These are phyloP conservation scores for Ceratobasidium sp. DNA, from an alignment of 1,284 basidiomycete genomes.

Conservation along the genomic window DNA sequence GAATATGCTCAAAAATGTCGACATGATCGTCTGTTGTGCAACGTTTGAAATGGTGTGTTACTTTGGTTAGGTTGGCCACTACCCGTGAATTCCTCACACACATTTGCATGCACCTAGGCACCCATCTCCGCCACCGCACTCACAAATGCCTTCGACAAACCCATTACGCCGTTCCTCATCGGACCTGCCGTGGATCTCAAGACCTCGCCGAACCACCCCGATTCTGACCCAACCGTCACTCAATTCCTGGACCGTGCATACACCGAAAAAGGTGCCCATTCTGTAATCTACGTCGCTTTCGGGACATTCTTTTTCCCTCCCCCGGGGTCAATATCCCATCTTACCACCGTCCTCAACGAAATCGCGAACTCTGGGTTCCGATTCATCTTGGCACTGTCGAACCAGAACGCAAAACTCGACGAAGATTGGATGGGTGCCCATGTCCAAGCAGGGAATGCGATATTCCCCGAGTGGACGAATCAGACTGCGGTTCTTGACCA, in stretches of 20 bases:
- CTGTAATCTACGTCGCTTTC: constrained; percentile 34
- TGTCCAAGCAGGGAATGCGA: not conserved
- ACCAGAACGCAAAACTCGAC: not conserved
- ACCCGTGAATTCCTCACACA: too few relatives aligned
- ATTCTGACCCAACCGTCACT: not conserved
- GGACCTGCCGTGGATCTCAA: constrained; percentile 11
- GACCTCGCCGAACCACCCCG: not conserved
- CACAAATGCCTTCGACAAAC: not conserved
- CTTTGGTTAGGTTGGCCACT: too few relatives aligned
- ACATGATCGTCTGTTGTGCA: not conserved
- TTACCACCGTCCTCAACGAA: constrained; percentile 15
- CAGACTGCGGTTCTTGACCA: constrained; percentile 32
- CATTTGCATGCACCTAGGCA: constrained; percentile 4
- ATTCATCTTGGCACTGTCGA: constrained; percentile 1
- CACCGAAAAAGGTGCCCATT: constrained; percentile 13
- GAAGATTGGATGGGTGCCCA: not conserved
- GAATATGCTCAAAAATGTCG: constrained; percentile 4
- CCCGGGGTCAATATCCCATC: not conserved
- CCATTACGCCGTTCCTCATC: constrained; percentile 2
- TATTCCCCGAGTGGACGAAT: constrained; percentile 33
- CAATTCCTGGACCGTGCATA: constrained; percentile 36
- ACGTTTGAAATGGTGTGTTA: constrained; percentile 21
- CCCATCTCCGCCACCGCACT: constrained; percentile 3
- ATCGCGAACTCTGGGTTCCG: not conserved
- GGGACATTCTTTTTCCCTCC: constrained; percentile 29